A percentile compares a stretch with the other conserved stretches of the same genome.
Conservation (phyloP, 495 filamentous ascomycete species). For the Xylaria sp. region DNA sequence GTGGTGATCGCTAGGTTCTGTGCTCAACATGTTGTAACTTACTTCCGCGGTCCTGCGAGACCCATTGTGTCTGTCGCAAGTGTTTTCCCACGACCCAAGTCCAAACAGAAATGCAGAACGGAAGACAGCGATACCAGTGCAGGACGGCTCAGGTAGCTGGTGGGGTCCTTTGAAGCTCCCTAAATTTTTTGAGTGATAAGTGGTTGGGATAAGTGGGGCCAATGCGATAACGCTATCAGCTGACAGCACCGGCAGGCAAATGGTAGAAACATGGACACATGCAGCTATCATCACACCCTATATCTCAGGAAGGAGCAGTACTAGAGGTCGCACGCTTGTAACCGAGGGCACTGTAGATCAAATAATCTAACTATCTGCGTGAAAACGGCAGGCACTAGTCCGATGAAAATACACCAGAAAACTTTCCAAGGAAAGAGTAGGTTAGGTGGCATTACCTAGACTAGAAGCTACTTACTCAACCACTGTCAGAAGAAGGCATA, state of each 20-base stretch:
- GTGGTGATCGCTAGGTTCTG: slow-evolving; percentile 14
- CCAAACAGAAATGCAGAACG: slow-evolving; percentile 11
- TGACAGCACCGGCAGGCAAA: background rate
- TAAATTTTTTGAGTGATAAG: slow-evolving; percentile 25
- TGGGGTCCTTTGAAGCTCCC: background rate
- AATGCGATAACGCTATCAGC: background rate
- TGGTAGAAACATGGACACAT: background rate
- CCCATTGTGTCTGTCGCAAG: slow-evolving; percentile 63
- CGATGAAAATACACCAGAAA: background rate
- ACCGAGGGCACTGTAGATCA: background rate
- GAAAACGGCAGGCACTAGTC: background rate
- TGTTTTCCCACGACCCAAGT: background rate
- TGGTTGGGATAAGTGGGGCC: background rate
- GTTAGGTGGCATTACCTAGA: background rate
- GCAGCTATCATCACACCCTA: background rate
- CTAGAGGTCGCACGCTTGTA: background rate
- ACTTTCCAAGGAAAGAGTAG: background rate
- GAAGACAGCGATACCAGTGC: slow-evolving; percentile 8
- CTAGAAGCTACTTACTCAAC: background rate
- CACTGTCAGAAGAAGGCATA: background rate
- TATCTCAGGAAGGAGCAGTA: background rate
- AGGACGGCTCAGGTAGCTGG: background rate
- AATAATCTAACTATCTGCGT: too few species aligned
- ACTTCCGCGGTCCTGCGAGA: slow-evolving; percentile 77
- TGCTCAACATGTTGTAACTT: slow-evolving; percentile 34